Evolutionary conservation across 441 rosid species (phyloP).

Genomic region (Croton setiger): DNA sequence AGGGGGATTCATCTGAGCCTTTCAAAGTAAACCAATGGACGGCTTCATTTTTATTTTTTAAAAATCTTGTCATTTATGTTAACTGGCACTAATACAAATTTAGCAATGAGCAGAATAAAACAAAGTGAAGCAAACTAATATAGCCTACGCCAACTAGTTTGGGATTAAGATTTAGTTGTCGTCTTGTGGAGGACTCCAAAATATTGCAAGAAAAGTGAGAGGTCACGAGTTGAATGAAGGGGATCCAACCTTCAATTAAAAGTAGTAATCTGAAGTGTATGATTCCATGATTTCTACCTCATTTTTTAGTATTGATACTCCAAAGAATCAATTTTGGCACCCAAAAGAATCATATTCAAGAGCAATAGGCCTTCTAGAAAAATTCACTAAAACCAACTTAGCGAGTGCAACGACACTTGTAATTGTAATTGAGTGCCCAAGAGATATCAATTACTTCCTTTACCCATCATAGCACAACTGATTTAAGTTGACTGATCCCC

Average conservation of each 20-base stretch:
- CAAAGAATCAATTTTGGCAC: background rate
- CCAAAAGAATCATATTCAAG: background rate
- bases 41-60: too few relatives aligned
- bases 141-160: too few relatives aligned
- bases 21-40: too few relatives aligned
- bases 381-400: background rate
- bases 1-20: too few relatives aligned
- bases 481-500: background rate
- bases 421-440: background rate
- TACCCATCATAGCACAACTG: background rate
- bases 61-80: too few relatives aligned
- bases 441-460: background rate
- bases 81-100: too few relatives aligned
- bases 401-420: background rate
- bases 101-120: too few relatives aligned
- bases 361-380: background rate
- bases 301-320: background rate
- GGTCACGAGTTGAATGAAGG: background rate
- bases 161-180: too few relatives aligned
- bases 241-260: background rate
- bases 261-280: background rate
- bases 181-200: too few relatives aligned
- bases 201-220: background rate
- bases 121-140: too few relatives aligned
- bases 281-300: background rate